Percentiles rank a stretch among this genome's conserved stretches.
phyloP scores from a whole-genome alignment of 2,329 filamentous ascomycete genomes.

The Sclerotinia sclerotiorum region DNA sequence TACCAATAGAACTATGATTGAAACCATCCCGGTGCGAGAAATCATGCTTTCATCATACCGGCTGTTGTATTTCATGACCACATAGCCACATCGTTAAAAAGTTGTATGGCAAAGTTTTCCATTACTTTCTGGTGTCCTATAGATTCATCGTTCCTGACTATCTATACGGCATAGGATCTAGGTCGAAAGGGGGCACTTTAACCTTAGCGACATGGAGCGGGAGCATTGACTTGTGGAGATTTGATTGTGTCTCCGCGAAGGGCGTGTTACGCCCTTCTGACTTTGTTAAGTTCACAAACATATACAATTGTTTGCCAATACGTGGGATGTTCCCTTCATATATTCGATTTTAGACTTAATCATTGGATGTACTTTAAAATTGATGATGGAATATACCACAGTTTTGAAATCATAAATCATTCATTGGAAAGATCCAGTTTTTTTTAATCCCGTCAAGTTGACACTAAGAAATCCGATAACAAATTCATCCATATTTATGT shows the following conservation, averaged over 20 bases:
- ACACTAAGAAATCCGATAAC: background rate
- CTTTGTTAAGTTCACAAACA: background rate
- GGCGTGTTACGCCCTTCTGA: background rate
- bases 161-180: background rate
- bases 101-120: background rate
- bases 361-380: background rate
- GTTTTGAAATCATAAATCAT: background rate
- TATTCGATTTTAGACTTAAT: background rate
- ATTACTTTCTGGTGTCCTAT: background rate
- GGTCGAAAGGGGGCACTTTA: constrained; percentile 13
- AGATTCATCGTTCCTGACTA: background rate
- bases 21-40: no score
- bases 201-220: background rate
- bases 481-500: constrained; percentile 2
- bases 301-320: background rate
- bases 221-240: background rate
- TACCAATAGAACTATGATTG: no score
- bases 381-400: background rate
- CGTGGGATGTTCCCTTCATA: background rate
- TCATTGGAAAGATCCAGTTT: background rate
- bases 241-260: background rate
- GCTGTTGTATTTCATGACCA: no score
- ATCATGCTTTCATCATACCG: no score
- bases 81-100: background rate
- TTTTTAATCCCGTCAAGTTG: background rate